These are phyloP conservation scores for Fraxinus anomala DNA, from an alignment of 257 asterid species.

Conservation along the genomic window DNA sequence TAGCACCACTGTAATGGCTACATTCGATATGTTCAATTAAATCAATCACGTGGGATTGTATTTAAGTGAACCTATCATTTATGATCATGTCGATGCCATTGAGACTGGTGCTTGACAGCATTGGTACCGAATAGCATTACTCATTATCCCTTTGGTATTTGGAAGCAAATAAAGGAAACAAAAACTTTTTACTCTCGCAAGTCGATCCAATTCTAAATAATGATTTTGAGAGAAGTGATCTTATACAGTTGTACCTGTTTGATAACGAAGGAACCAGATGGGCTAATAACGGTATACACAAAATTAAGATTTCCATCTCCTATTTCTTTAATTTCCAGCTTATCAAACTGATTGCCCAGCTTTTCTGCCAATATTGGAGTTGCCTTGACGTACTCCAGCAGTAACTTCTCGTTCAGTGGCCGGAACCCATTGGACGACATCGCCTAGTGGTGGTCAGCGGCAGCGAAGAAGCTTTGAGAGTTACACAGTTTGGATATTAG, in stretches of 20 bases:
- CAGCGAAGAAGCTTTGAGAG: conserved; percentile 12
- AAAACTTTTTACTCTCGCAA: not conserved
- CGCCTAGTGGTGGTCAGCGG: conserved; percentile 1
- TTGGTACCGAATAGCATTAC: not conserved
- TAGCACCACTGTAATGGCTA: too few species aligned
- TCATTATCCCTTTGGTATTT: not conserved
- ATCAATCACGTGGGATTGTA: too few species aligned
- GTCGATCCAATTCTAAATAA: not conserved
- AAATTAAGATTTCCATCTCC: conserved; percentile 99
- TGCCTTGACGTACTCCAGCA: conserved; percentile 72
- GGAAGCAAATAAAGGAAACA: not conserved
- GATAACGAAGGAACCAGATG: conserved; percentile 74
- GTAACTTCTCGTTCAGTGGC: conserved; percentile 65
- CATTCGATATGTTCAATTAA: too few species aligned
- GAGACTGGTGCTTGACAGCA: not conserved
- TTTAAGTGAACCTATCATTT: too few species aligned
- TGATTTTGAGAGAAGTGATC: not conserved
- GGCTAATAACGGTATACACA: conserved; percentile 65
- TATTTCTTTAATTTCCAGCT: conserved; percentile 73
- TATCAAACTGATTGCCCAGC: conserved; percentile 62
- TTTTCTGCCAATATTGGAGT: conserved; percentile 69
- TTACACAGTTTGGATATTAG: not conserved
- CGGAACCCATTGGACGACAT: conserved; percentile 67
- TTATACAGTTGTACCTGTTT: conserved; percentile 60
- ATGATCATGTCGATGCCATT: too few species aligned